Evolutionary conservation across 139 green algal species (phyloP).

Genomic region (Microglena sp.): DNA sequence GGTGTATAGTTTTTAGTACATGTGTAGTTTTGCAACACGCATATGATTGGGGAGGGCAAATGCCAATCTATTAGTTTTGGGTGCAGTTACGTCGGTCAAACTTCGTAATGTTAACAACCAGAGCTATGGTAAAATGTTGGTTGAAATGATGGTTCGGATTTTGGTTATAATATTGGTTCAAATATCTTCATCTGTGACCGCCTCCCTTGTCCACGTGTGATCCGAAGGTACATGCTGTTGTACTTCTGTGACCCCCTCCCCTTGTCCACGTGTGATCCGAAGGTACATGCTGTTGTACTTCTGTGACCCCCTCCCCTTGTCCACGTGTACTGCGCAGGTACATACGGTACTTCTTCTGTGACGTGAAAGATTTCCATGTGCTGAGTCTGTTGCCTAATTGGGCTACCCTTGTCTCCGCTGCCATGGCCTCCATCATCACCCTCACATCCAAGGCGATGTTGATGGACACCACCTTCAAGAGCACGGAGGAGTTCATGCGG

Average conservation of each 20-base stretch:
- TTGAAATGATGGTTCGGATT: not conserved
- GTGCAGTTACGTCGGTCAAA: too few species aligned
- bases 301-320: too few species aligned
- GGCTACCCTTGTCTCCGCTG: not conserved
- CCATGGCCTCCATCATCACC: not conserved
- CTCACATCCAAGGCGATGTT: not conserved
- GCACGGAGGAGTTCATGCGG: not conserved
- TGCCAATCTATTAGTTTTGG: too few species aligned
- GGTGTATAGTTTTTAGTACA: too few species aligned
- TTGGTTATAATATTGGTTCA: not conserved
- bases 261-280: not conserved
- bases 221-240: too few species aligned
- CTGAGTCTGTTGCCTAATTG: not conserved
- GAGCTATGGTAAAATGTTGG: not conserved
- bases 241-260: too few species aligned
- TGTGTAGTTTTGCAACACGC: too few species aligned
- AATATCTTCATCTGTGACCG: not conserved
- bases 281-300: too few species aligned
- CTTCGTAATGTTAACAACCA: too few species aligned
- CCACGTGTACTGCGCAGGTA: slow-evolving; percentile 3
- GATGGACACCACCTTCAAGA: not conserved
- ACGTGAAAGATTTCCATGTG: not conserved
- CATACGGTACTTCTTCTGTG: not conserved
- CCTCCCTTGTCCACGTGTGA: not conserved
- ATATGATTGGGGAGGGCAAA: too few species aligned